phyloP scores from a whole-genome alignment of 371 early-diverging fungal genomes.

The Gilbertella persicaria region DNA sequence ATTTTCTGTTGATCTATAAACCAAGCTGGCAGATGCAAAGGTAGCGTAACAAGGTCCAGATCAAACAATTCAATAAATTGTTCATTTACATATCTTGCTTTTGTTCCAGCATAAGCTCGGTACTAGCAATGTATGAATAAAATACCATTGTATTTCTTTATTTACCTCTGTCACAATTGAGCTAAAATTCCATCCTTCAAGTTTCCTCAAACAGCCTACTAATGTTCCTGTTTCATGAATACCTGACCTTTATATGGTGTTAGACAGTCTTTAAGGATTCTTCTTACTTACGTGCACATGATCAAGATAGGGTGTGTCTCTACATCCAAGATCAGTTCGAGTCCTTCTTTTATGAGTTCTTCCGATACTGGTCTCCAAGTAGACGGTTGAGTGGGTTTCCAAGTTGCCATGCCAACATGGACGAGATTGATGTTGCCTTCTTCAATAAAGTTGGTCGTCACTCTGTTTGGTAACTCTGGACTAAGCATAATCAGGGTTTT shows the following conservation, averaged over 20 bases:
- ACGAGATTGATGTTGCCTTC: constrained; percentile 76
- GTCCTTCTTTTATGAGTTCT: constrained; percentile 90
- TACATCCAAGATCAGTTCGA: constrained; percentile 80
- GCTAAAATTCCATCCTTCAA: constrained; percentile 96
- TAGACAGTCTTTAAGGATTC: background rate
- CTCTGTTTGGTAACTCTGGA: constrained; percentile 82
- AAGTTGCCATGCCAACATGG: constrained; percentile 70
- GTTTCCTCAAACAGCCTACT: constrained; percentile 90
- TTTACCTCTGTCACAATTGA: constrained; percentile 90
- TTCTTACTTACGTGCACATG: constrained; percentile 79
- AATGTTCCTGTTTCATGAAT: constrained; percentile 79
- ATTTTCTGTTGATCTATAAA: constrained; percentile 64
- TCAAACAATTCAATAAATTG: constrained; percentile 97
- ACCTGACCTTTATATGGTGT: constrained; percentile 57
- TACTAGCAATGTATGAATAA: constrained; percentile 55
- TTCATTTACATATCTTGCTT: constrained; percentile 84
- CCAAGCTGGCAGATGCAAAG: constrained; percentile 76
- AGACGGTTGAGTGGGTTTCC: constrained; percentile 51
- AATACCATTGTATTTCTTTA: constrained; percentile 48
- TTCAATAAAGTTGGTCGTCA: constrained; percentile 79
- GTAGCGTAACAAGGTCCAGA: constrained; percentile 85
- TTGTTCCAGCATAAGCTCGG: constrained; percentile 86
- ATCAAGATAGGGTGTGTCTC: constrained; percentile 84
- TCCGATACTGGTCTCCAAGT: constrained; percentile 94
- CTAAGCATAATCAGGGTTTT: constrained; percentile 84